These are phyloP conservation scores for Rhynchosporium secalis DNA, from an alignment of 2,329 filamentous ascomycete species.

Conservation along the genomic window DNA sequence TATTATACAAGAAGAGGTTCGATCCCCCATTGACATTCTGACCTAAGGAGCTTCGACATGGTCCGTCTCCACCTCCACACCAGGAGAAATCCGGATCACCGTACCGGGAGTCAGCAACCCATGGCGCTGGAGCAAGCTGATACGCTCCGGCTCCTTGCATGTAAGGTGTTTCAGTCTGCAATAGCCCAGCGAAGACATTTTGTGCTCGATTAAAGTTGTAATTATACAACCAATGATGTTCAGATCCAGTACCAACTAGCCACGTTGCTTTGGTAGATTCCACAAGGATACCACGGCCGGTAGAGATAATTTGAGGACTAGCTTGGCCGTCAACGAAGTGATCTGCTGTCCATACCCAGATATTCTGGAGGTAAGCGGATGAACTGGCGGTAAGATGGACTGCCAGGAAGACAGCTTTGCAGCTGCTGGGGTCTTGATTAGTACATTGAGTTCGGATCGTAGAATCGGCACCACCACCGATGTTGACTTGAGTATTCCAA, in stretches of 20 bases:
- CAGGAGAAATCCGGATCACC: slow-evolving; percentile 39
- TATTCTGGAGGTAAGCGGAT: slow-evolving; percentile 55
- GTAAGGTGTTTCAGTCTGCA: slow-evolving; percentile 71
- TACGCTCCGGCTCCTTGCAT: slow-evolving; percentile 52
- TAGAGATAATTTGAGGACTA: slow-evolving; percentile 43
- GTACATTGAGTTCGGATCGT: slow-evolving; percentile 43
- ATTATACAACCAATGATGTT: slow-evolving; percentile 54
- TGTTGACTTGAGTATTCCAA: slow-evolving; percentile 48
- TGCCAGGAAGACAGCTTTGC: slow-evolving; percentile 50
- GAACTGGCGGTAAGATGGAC: slow-evolving; percentile 50
- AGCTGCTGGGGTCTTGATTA: slow-evolving; percentile 43
- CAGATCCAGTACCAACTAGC: slow-evolving; percentile 52
- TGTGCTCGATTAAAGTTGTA: slow-evolving; percentile 54
- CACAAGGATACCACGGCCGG: slow-evolving; percentile 44
- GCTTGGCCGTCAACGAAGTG: slow-evolving; percentile 18
- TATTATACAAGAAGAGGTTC: slow-evolving; percentile 40
- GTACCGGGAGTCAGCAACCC: slow-evolving; percentile 36
- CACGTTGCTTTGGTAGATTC: slow-evolving; percentile 48
- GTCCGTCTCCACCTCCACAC: slow-evolving; percentile 28
- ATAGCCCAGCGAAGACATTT: slow-evolving; percentile 62
- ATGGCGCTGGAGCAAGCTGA: slow-evolving; percentile 43
- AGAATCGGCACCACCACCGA: slow-evolving; percentile 48
- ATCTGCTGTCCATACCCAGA: slow-evolving; percentile 47
- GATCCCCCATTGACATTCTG: slow-evolving; percentile 30
- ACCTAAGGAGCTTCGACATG: slow-evolving; percentile 37